phyloP scores from a whole-genome alignment of 1,284 basidiomycete genomes.

The Volvariella volvacea region DNA sequence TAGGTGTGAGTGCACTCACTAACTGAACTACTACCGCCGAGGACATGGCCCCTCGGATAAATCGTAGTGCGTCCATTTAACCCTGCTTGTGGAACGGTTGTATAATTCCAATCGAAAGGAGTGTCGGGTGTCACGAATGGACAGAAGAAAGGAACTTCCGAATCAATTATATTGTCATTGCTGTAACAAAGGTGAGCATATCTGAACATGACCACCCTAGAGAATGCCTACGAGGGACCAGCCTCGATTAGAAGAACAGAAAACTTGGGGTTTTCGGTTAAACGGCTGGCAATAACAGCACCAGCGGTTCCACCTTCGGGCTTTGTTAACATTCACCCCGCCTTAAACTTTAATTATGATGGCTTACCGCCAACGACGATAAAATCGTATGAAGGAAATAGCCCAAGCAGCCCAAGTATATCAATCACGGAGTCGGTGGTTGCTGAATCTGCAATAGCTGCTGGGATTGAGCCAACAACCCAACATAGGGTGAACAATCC shows the following conservation, averaged over 20 bases:
- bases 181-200: no score
- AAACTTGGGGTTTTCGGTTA: constrained; percentile 18
- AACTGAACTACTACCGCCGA: constrained; percentile 25
- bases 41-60: constrained; percentile 21
- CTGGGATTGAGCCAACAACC: no score
- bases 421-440: no score
- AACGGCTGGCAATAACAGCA: constrained; percentile 20
- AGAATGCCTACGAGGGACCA: constrained; percentile 17
- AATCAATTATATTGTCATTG: no score
- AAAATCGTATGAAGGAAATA: constrained; percentile 25
- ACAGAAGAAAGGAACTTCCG: constrained; percentile 2
- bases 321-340: background rate
- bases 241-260: constrained; percentile 24
- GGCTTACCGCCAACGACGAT: constrained; percentile 23
- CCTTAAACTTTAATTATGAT: background rate
- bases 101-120: constrained; percentile 25
- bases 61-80: constrained; percentile 18
- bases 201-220: no score
- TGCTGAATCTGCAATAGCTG: no score
- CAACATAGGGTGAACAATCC: no score
- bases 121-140: background rate
- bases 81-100: constrained; percentile 19
- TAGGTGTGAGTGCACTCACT: no score
- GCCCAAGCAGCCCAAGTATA: no score
- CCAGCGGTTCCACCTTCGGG: constrained; percentile 16